Evolutionary conservation across 208 protist genomes (phyloP).

Genomic region (Blastocrithidia nonstop): DNA sequence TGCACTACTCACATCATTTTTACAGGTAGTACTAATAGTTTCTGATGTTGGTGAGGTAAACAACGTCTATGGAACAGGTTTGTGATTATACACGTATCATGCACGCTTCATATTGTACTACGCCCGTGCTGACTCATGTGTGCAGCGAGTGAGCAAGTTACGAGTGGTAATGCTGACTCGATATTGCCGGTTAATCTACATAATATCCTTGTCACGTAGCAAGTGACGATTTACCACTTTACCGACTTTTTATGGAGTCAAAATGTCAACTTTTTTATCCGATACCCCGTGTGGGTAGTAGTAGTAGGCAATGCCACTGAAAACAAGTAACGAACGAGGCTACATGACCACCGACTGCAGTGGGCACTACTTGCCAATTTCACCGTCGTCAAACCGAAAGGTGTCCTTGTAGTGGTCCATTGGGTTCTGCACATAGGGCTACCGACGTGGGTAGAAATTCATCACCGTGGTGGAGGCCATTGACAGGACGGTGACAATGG

Average conservation of each 20-base stretch:
- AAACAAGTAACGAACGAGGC: conserved; percentile 76
- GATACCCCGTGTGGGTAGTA: conserved; percentile 80
- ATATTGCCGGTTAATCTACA: conserved; percentile 31
- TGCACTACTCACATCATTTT: too few species aligned
- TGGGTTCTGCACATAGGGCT: conserved; percentile 49
- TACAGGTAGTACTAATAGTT: too few species aligned
- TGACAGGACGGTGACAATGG: conserved; percentile 63
- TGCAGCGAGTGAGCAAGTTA: conserved; percentile 76
- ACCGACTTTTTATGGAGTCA: conserved; percentile 33
- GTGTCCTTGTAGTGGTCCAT: conserved; percentile 90
- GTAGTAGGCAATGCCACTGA: conserved; percentile 63
- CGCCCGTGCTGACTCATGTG: conserved; percentile 49
- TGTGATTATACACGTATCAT: conserved; percentile 72
- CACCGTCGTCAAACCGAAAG: conserved; percentile 68
- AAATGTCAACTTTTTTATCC: conserved; percentile 39
- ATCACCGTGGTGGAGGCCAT: conserved; percentile 67
- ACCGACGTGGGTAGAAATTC: conserved; percentile 71
- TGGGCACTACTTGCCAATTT: conserved; percentile 40
- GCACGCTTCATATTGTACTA: conserved; percentile 82
- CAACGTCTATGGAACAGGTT: conserved; percentile 32
- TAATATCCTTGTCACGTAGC: conserved; percentile 32
- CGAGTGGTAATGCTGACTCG: conserved; percentile 76
- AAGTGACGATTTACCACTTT: conserved; percentile 65
- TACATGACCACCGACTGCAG: conserved; percentile 70
- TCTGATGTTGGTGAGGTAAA: conserved; percentile 17